Evolutionary conservation across 1,284 basidiomycete species (phyloP).

Genomic region (Malassezia psittaci): DNA sequence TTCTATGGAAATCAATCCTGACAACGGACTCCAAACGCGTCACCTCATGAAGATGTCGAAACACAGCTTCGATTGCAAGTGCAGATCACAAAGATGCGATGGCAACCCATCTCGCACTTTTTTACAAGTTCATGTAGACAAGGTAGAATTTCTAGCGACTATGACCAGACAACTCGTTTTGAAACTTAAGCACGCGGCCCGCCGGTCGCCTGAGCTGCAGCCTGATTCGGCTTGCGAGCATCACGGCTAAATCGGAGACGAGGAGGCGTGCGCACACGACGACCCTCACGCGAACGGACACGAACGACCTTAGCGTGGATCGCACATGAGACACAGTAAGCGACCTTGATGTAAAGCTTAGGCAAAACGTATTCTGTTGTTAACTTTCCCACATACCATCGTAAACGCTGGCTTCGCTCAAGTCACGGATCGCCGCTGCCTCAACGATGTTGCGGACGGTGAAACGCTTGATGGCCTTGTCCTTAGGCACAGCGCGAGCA

Average conservation of each 20-base stretch:
- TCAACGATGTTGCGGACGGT: conserved; percentile 99
- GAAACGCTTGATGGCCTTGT: conserved; percentile 98
- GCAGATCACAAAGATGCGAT: not conserved
- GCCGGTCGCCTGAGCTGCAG: conserved; percentile 34
- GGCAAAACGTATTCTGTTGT: conserved; percentile 82
- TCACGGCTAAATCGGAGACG: conserved; percentile 89
- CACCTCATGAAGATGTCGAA: too few species aligned
- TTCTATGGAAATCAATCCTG: too few species aligned
- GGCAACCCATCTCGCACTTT: not conserved
- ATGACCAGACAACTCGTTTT: not conserved
- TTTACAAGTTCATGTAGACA: not conserved
- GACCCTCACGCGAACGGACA: conserved; percentile 44
- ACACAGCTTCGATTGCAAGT: too few species aligned
- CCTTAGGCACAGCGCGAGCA: conserved; percentile 57
- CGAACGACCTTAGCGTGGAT: conserved; percentile 80
- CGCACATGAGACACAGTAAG: conserved; percentile 97
- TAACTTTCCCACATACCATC: conserved; percentile 56
- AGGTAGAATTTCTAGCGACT: not conserved
- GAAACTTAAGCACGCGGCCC: conserved; percentile 13
- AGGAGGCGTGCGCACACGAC: conserved; percentile 56
- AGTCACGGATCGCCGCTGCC: conserved; percentile 91
- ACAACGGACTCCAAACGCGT: too few species aligned
- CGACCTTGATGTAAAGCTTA: conserved; percentile 98
- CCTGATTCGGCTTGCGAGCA: conserved; percentile 61
- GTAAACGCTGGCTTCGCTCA: conserved; percentile 93